phyloP scores from a whole-genome alignment of 2,329 filamentous ascomycete species.

The Ophiosphaerella herpotricha region DNA sequence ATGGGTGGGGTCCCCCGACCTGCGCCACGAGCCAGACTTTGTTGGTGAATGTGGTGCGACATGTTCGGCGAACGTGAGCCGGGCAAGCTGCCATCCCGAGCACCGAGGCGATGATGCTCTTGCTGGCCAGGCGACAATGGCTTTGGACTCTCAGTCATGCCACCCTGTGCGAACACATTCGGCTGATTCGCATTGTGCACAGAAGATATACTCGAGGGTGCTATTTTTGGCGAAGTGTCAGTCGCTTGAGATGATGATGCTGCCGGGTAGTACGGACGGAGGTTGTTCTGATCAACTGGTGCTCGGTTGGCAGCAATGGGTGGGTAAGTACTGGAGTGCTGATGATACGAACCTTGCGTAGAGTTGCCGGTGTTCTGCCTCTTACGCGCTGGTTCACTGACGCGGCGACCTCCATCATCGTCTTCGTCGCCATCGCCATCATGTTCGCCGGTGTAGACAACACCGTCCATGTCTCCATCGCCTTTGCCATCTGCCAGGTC shows the following conservation, averaged over 20 bases:
- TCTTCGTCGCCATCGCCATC: conserved; percentile 64
- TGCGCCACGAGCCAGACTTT: conserved; percentile 62
- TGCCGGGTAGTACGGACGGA: conserved; percentile 42
- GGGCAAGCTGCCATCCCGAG: conserved; percentile 51
- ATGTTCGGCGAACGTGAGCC: conserved; percentile 70
- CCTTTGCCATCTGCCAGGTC: conserved; percentile 58
- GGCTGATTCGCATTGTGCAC: conserved; percentile 44
- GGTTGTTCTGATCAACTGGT: conserved; percentile 33
- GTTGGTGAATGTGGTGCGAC: conserved; percentile 67
- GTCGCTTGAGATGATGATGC: conserved; percentile 44
- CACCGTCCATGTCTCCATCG: conserved; percentile 66
- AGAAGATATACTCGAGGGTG: conserved; percentile 42
- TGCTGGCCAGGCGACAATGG: conserved; percentile 72
- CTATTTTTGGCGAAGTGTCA: conserved; percentile 46
- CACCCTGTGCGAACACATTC: conserved; percentile 71
- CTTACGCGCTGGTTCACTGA: conserved; percentile 75
- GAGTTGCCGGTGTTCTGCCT: conserved; percentile 66
- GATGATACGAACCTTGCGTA: conserved; percentile 64
- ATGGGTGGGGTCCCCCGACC: conserved; percentile 61
- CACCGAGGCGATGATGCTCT: conserved; percentile 60
- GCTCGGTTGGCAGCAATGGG: conserved; percentile 59
- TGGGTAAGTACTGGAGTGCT: conserved; percentile 76
- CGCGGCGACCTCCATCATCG: conserved; percentile 53
- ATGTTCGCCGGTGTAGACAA: conserved; percentile 61
- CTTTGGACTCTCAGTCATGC: conserved; percentile 85